Evolutionary conservation across 345 rosid species (phyloP), one percentile per base, ranked within the genome.

Genomic region (Rubroshorea leprosula): DNA sequence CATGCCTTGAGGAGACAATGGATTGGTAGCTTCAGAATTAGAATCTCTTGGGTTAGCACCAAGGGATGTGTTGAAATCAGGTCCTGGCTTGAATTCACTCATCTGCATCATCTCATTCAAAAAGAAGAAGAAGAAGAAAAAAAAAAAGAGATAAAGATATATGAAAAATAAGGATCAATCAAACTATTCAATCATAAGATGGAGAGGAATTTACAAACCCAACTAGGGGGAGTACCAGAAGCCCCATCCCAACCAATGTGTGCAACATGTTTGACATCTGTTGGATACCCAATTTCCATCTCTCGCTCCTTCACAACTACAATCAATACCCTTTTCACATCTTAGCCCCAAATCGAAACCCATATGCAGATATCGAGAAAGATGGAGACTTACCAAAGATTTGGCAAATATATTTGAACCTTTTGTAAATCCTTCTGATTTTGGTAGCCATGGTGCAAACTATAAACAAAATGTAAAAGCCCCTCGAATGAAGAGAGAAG

Each of bases 181-280:
- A 6, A 6, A 1, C 16, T 20, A 14, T 11, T 23, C 0, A 39
- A 17, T 14, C 15, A 16, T 39, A 26, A 22, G 15, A 51, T 41
- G 10, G 52, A 19, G 23, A 55, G 12, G 11, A 35, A 35, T n/a
- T 23, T 41, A 69, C 91, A 66, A 78, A 89, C 98, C 96, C 98
- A 92, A 68, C 74, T 83, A 51, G 98, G 98, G 26, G 87, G 79
- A 70, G 60, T 65, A 26, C 87, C 83, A 66, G 95, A 77, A 49
- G 74, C 65, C 38, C 93, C 89, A 38, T 92, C 95, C 93, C 84
- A 84, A 0, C 96, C 96, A 54, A 92, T 83, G 59, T 89, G 95
- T 44, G 97, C 86, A 66, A 89, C 91, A 65, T 92, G 98, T 72
- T 86, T 92, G 21, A 92, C 97, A 76, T 92, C 95, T 60, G 97